These are phyloP conservation scores for Babesia ovata DNA, from an alignment of 169 alveolate genomes.

Conservation along the genomic window DNA sequence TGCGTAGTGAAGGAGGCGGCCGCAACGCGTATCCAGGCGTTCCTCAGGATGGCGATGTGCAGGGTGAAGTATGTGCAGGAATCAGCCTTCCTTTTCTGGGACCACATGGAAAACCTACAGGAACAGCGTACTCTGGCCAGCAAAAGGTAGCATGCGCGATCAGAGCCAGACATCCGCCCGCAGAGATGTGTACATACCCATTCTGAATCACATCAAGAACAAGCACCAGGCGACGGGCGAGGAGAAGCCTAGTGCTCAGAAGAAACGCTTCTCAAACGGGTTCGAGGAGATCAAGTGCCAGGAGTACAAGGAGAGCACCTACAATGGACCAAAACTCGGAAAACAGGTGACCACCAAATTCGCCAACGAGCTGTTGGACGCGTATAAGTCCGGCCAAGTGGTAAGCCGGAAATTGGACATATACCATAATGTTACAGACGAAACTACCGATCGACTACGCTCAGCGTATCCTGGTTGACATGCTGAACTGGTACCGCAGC, in stretches of 20 bases:
- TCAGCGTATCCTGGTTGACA: conserved; percentile 63
- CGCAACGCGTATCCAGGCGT: conserved; percentile 65
- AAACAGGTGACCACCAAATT: conserved; percentile 59
- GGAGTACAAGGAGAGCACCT: conserved; percentile 38
- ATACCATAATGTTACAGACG: not conserved
- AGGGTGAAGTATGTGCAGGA: conserved; percentile 52
- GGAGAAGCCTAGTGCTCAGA: not conserved
- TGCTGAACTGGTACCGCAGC: conserved; percentile 44
- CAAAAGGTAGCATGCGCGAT: conserved; percentile 27
- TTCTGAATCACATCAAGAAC: conserved; percentile 41
- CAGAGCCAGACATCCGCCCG: not conserved
- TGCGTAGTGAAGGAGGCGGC: conserved; percentile 64
- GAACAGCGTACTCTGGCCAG: conserved; percentile 62
- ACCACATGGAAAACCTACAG: conserved; percentile 68
- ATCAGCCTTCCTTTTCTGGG: conserved; percentile 64
- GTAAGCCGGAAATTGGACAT: conserved; percentile 14
- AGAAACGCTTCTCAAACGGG: conserved; percentile 52
- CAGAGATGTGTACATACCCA: conserved; percentile 60
- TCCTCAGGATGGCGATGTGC: conserved; percentile 43
- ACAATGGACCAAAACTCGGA: conserved; percentile 67
- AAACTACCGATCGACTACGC: conserved; percentile 66
- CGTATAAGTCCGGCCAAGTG: conserved; percentile 55
- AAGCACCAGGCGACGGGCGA: conserved; percentile 11
- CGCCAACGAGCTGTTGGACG: conserved; percentile 65
- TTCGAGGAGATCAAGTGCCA: conserved; percentile 38